Conservation (phyloP, 768 basidiomycete species). For the Mrakia gelida region DNA sequence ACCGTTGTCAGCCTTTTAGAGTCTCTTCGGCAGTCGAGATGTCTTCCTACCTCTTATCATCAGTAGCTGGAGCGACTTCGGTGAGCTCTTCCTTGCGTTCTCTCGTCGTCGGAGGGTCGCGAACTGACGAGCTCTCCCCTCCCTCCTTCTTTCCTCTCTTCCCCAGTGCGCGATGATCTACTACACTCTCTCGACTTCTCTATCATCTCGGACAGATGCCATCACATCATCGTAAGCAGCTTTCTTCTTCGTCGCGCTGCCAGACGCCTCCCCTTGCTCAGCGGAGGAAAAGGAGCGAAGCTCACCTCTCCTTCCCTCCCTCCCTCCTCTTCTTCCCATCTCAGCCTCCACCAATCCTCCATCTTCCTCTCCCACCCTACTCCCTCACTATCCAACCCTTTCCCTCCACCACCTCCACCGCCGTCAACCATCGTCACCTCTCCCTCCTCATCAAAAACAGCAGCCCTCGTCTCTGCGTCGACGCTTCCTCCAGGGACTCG, state of each 20-base stretch:
- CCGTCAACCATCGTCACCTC: neutral
- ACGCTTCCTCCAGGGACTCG: neutral
- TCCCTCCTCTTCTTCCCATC: neutral
- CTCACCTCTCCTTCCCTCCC: neutral
- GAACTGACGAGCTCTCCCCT: neutral
- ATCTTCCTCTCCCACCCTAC: neutral
- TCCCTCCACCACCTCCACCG: neutral
- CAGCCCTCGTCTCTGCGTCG: neutral
- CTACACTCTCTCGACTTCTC: conserved; percentile 10
- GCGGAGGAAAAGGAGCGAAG: neutral
- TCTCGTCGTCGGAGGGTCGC: neutral
- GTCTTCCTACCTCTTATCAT: neutral
- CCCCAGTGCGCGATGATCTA: conserved; percentile 5
- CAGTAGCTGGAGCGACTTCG: neutral
- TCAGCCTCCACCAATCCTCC: conserved; percentile 12
- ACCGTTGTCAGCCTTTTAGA: neutral
- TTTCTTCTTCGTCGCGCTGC: neutral
- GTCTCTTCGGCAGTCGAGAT: neutral
- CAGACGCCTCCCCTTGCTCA: no score
- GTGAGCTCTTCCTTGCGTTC: neutral
- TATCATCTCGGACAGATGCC: conserved; percentile 1
- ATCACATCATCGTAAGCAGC: conserved; percentile 4
- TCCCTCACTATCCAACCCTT: neutral
- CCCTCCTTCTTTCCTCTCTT: neutral
- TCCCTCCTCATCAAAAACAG: neutral